These are phyloP conservation scores for Acer yangbiense DNA, from an alignment of 345 rosid species.

Conservation along the genomic window DNA sequence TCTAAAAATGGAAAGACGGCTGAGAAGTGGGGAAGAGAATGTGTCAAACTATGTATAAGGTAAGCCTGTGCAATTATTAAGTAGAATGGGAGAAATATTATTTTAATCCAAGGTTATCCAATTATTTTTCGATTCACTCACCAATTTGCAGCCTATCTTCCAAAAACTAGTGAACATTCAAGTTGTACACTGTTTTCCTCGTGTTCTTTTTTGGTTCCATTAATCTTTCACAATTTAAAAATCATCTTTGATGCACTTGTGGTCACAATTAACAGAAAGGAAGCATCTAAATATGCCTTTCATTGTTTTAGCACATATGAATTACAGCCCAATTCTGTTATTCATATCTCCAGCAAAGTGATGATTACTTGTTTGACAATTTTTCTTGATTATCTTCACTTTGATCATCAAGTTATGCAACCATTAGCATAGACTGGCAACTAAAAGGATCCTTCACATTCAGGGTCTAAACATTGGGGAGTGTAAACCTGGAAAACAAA, in stretches of 20 bases:
- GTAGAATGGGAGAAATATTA: neutral
- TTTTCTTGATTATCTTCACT: neutral
- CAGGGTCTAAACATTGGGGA: neutral
- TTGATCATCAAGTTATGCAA: neutral
- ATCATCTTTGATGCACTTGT: neutral
- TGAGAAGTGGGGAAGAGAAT: neutral
- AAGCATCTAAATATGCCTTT: neutral
- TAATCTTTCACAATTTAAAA: neutral
- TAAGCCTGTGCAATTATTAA: neutral
- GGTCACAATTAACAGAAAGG: neutral
- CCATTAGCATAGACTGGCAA: neutral
- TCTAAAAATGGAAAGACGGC: neutral
- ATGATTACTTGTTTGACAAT: neutral
- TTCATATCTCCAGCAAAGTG: too few relatives aligned
- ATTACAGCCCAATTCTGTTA: neutral
- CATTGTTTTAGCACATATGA: neutral
- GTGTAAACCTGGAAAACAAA: too few relatives aligned
- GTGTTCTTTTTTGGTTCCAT: neutral
- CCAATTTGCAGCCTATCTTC: neutral
- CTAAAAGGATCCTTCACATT: neutral
- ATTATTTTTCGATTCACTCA: neutral
- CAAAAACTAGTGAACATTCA: neutral
- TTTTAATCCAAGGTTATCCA: neutral
- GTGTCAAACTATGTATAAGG: neutral
- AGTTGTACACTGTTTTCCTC: neutral